phyloP scores from a whole-genome alignment of 768 basidiomycete species.

The Infundibulicybe gibba region DNA sequence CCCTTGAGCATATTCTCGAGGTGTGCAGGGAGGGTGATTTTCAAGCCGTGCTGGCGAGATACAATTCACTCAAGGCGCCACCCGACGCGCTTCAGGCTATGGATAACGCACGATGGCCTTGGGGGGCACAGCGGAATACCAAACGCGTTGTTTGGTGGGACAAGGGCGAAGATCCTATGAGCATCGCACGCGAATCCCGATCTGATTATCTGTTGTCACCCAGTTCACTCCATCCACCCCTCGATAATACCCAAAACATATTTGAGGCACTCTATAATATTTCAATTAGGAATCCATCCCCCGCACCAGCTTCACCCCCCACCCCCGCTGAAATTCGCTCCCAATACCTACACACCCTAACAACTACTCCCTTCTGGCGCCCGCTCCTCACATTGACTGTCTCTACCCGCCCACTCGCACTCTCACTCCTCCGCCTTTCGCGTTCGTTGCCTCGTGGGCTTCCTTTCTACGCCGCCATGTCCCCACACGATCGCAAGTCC shows the following conservation, averaged over 20 bases:
- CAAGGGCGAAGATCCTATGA: conserved; percentile 13
- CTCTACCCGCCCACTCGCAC: conserved; percentile 37
- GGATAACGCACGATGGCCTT: conserved; percentile 38
- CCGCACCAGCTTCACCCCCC: not conserved
- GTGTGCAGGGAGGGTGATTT: not conserved
- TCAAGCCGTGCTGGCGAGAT: no score
- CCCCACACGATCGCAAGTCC: no score
- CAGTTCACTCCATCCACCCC: no score
- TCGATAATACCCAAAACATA: no score
- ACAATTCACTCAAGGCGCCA: no score
- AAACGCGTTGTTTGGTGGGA: conserved; percentile 24
- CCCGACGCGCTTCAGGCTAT: conserved; percentile 14
- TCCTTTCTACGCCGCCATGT: conserved; percentile 25
- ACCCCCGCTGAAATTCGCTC: conserved; percentile 13
- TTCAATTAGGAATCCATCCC: no score
- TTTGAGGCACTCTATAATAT: no score
- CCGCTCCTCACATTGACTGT: conserved; percentile 36
- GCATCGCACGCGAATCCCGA: conserved; percentile 7
- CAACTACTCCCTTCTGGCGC: conserved; percentile 30
- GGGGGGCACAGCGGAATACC: conserved; percentile 8
- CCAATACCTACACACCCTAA: conserved; percentile 23
- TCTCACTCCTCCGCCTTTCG: conserved; percentile 27
- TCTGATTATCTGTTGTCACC: no score
- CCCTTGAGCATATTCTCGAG: not conserved
- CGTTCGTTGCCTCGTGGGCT: conserved; percentile 25